phyloP scores from a whole-genome alignment of 768 basidiomycete species.

The Stropharia rugosoannulata region DNA sequence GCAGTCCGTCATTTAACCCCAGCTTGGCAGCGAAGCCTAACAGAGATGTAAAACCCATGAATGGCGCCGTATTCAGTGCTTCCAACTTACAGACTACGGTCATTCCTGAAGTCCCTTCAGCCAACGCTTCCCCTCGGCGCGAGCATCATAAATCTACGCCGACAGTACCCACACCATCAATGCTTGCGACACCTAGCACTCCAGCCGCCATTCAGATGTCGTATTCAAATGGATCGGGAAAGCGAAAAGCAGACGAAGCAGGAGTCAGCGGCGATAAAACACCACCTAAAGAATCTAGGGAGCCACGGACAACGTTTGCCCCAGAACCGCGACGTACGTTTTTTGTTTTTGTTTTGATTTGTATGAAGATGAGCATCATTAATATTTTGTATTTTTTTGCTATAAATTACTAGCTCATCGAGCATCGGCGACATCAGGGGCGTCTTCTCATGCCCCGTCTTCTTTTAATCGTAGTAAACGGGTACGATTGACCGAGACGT shows the following conservation, averaged over 20 bases:
- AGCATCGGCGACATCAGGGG: constrained; percentile 42
- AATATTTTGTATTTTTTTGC: constrained; percentile 20
- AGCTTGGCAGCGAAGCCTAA: constrained; percentile 24
- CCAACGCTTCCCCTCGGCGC: constrained; percentile 20
- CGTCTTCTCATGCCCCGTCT: constrained; percentile 63
- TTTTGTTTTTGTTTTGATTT: constrained; percentile 6
- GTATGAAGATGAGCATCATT: too few relatives aligned
- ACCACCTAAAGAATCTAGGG: constrained; percentile 60
- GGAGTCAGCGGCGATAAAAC: constrained; percentile 54
- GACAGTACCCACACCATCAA: constrained; percentile 27
- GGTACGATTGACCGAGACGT: constrained; percentile 50
- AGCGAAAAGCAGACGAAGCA: constrained; percentile 72
- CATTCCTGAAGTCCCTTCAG: constrained; percentile 40
- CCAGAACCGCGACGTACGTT: constrained; percentile 61
- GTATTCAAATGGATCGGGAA: constrained; percentile 43
- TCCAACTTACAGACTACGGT: constrained; percentile 36
- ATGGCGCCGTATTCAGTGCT: constrained; percentile 34
- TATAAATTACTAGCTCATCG: constrained; percentile 45
- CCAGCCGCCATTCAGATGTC: constrained; percentile 33
- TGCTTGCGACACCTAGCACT: constrained; percentile 25
- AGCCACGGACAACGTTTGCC: constrained; percentile 59
- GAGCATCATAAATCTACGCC: constrained; percentile 28
- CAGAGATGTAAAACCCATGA: constrained; percentile 2
- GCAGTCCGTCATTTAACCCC: constrained; percentile 18
- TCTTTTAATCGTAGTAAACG: constrained; percentile 70